These are phyloP conservation scores for Aspergillus neotritici DNA, from an alignment of 2,329 filamentous ascomycete species.

Conservation along the genomic window DNA sequence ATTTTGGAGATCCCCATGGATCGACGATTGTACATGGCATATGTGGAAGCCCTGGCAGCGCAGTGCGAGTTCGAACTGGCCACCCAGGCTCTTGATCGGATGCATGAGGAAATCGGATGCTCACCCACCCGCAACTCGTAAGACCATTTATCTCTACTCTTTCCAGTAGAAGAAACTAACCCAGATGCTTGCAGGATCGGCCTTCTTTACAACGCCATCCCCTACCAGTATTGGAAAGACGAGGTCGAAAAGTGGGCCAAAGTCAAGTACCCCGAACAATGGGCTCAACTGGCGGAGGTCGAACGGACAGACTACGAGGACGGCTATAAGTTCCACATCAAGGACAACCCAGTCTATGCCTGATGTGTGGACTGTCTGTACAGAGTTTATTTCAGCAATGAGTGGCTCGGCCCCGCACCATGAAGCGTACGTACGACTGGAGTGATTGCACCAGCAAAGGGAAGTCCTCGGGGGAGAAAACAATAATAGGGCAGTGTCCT, in stretches of 20 bases:
- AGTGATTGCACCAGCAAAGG: too few relatives aligned
- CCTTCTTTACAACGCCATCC: conserved; percentile 68
- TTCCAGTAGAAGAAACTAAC: conserved; percentile 6
- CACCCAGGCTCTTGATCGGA: conserved; percentile 59
- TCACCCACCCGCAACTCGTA: conserved; percentile 66
- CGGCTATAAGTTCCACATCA: conserved; percentile 26
- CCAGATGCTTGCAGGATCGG: conserved; percentile 53
- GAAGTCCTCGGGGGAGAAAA: too few relatives aligned
- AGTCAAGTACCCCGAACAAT: conserved; percentile 60
- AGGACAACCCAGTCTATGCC: background rate
- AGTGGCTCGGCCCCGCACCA: too few relatives aligned
- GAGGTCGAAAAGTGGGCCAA: conserved; percentile 70
- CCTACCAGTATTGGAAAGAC: conserved; percentile 59
- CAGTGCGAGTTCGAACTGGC: conserved; percentile 66
- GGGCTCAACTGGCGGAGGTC: conserved; percentile 57
- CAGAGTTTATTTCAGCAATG: too few relatives aligned
- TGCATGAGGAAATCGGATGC: conserved; percentile 61
- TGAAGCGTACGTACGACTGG: too few relatives aligned
- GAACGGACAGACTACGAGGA: conserved; percentile 31
- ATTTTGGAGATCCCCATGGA: conserved; percentile 75
- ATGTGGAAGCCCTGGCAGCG: conserved; percentile 68
- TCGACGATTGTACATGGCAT: conserved; percentile 66
- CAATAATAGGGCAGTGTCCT: too few relatives aligned
- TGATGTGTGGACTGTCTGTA: background rate
- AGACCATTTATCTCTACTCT: conserved; percentile 35